Conservation (phyloP, 2,329 filamentous ascomycete genomes). For the Alternaria sp. region DNA sequence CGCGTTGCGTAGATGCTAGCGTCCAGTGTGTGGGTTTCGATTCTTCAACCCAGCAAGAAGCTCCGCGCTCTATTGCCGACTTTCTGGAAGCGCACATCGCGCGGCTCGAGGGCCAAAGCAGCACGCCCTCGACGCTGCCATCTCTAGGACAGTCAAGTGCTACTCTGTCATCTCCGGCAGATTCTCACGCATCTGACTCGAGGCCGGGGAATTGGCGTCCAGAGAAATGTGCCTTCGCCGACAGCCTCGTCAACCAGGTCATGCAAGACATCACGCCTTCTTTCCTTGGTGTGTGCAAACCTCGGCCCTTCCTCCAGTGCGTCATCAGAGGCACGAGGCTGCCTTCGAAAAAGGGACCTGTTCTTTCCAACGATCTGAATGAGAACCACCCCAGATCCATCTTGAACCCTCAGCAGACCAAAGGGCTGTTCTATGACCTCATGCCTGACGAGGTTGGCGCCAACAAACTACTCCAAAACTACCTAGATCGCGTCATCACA, state of each 20-base stretch:
- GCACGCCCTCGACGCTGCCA: slow-evolving; percentile 21
- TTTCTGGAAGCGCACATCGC: slow-evolving; percentile 44
- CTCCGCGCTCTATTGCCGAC: slow-evolving; percentile 43
- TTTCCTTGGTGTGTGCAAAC: slow-evolving; percentile 45
- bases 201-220: slow-evolving; percentile 12
- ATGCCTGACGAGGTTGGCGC: slow-evolving; percentile 41
- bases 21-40: slow-evolving; percentile 45
- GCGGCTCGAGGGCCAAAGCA: slow-evolving; percentile 28
- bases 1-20: slow-evolving; percentile 40
- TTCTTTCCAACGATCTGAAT: slow-evolving; percentile 44
- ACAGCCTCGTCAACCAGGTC: slow-evolving; percentile 41
- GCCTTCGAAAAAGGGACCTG: slow-evolving; percentile 43
- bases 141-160: slow-evolving; percentile 21
- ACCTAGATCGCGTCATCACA: slow-evolving; percentile 43
- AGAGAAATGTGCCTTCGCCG: slow-evolving; percentile 40
- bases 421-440: slow-evolving; percentile 31
- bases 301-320: slow-evolving; percentile 41
- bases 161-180: slow-evolving; percentile 34
- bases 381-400: slow-evolving; percentile 47
- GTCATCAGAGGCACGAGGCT: slow-evolving; percentile 45
- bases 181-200: slow-evolving; percentile 31
- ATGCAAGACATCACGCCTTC: slow-evolving; percentile 46
- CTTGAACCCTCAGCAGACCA: slow-evolving; percentile 43
- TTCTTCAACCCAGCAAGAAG: slow-evolving; percentile 41
- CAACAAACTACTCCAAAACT: slow-evolving; percentile 41